These are phyloP conservation scores for Gautieria morchelliformis DNA, from an alignment of 768 basidiomycete species.

Conservation along the genomic window DNA sequence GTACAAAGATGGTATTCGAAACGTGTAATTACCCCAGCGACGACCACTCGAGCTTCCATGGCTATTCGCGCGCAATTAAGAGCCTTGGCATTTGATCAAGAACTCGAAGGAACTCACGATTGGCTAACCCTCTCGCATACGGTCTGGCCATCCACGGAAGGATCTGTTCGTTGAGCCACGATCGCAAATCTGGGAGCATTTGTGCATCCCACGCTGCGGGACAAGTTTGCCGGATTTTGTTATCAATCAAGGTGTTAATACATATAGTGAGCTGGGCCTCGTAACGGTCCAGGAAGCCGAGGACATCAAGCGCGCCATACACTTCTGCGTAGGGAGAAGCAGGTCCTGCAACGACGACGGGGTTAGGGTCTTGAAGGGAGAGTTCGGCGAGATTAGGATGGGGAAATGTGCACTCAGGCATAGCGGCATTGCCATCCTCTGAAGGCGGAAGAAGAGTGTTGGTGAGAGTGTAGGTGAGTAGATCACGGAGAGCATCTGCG, in stretches of 20 bases:
- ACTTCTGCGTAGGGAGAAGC: slow-evolving; percentile 26
- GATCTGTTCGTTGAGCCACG: slow-evolving; percentile 74
- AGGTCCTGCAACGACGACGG: slow-evolving; percentile 5
- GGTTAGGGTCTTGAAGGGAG: slow-evolving; percentile 8
- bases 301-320: slow-evolving; percentile 54
- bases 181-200: slow-evolving; percentile 48
- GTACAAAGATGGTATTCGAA: slow-evolving; percentile 94
- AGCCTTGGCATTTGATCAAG: not conserved
- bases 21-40: slow-evolving; percentile 68
- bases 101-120: slow-evolving; percentile 28
- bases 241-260: slow-evolving; percentile 80
- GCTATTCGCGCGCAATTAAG: slow-evolving; percentile 28
- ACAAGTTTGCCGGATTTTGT: slow-evolving; percentile 56
- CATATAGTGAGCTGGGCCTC: slow-evolving; percentile 77
- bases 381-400: slow-evolving; percentile 4
- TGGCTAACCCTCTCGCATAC: slow-evolving; percentile 59
- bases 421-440: not conserved
- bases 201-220: slow-evolving; percentile 59
- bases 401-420: slow-evolving; percentile 5
- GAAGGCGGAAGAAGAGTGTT: slow-evolving; percentile 5
- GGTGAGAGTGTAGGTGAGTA: slow-evolving; percentile 1
- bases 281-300: slow-evolving; percentile 75
- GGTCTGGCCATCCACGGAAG: slow-evolving; percentile 81
- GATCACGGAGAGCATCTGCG: slow-evolving; percentile 2
- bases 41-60: slow-evolving; percentile 60